Evolutionary conservation across 164 flowering plant species (phyloP), one percentile per base, ranked within the genome.

Genomic region (Pachysandra terminalis): DNA sequence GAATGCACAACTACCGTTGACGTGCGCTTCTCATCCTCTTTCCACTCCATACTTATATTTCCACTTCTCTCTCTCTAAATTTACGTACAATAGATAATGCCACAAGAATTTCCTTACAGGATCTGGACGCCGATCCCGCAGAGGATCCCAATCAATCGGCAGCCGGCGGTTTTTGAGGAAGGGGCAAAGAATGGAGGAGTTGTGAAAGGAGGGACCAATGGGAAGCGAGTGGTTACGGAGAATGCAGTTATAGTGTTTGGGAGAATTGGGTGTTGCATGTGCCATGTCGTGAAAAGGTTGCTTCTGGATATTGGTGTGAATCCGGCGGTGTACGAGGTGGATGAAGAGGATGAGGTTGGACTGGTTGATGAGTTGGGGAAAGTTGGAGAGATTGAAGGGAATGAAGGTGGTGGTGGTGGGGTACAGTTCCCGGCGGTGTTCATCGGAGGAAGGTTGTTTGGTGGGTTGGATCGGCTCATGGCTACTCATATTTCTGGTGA

Each of bases 401-500:
- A 27, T n/a, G 66, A 25, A n/a, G 10, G 27, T 28, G 51, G 56
- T 37, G 73, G 37, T 3, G 13, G 25, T 56, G 59, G 25, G 23
- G 19, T 76, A 28, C 81, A 81, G 72, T 80, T 87, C 22, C 93
- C 93, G 37, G 83, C 70, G 53, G 85, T 86, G 72, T 90, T 78
- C 45, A 80, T 90, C 9, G 93, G 93, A 0, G 96, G 96, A 37
- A 78, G 27, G 61, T 72, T 85, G 82, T 86, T 84, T 32, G 96
- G 96, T 0, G 93, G 93, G 0, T 71, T 90, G 84, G 96, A 90
- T 28, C 70, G 79, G 24, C 68, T 87, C 26, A 87, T 90, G 87
- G 86, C 84, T 4, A 74, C 91, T 58, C 93, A 90, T 83, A 87
- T 90, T 4, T 69, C 86, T 6, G 96, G 92, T 0, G 96, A 88